These are phyloP conservation scores for Camellia lanceoleosa DNA, from an alignment of 148 eudicot species.

Conservation along the genomic window DNA sequence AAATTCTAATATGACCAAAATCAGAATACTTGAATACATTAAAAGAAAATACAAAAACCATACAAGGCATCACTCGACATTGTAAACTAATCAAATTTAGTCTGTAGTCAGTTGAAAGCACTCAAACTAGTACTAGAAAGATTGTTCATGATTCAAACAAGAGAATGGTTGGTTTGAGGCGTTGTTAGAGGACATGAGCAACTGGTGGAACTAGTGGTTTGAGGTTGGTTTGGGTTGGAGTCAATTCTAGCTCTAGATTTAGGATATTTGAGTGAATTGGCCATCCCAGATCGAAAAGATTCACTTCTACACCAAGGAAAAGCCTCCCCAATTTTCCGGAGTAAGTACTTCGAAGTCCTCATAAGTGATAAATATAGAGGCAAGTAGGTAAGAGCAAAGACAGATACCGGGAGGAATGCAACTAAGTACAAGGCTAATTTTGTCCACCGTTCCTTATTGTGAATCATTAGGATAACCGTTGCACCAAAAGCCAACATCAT, in stretches of 20 bases:
- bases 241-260: neutral
- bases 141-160: neutral
- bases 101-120: too few species aligned
- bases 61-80: too few species aligned
- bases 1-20: too few species aligned
- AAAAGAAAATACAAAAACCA: too few species aligned
- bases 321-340: neutral
- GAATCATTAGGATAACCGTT: neutral
- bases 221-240: neutral
- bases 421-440: neutral
- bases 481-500: slow-evolving; percentile 3
- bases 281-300: too few species aligned
- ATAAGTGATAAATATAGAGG: neutral
- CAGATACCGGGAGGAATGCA: neutral
- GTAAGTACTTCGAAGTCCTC: neutral
- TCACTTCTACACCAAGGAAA: neutral
- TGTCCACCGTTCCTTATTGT: neutral
- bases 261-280: too few species aligned
- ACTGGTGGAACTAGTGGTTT: too few species aligned
- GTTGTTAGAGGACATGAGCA: too few species aligned
- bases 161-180: too few species aligned
- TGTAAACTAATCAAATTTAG: too few species aligned
- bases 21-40: too few species aligned
- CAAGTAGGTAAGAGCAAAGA: neutral
- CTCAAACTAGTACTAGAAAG: too few species aligned